Conservation (phyloP, 176 grass and related monocot species). For the Carex parvula region DNA sequence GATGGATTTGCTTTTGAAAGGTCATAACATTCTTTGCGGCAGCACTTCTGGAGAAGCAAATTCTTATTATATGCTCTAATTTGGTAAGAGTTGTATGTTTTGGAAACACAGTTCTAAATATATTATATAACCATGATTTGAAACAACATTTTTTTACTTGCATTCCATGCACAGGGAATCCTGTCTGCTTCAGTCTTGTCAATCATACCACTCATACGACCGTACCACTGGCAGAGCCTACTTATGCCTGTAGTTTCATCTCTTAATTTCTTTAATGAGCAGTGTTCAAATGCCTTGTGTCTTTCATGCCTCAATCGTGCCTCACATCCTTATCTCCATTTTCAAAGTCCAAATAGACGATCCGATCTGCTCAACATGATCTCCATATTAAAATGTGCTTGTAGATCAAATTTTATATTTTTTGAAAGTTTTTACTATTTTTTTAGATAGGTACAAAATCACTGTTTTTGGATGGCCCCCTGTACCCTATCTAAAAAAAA, state of each 20-base stretch:
- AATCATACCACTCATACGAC: constrained; percentile 81
- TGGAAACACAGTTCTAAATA: constrained; percentile 9
- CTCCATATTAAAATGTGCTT: too few species aligned
- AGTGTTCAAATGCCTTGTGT: too few species aligned
- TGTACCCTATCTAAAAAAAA: too few species aligned
- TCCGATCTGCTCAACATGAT: too few species aligned
- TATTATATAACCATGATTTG: constrained; percentile 9
- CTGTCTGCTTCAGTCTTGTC: constrained; percentile 92
- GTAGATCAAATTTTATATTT: too few species aligned
- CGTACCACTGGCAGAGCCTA: constrained; percentile 95
- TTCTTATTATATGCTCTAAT: constrained; percentile 87
- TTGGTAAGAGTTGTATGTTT: constrained; percentile 51
- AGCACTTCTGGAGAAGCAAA: constrained; percentile 95
- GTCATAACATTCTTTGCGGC: constrained; percentile 86
- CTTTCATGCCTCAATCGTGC: too few species aligned
- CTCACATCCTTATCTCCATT: too few species aligned
- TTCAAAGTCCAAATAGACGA: too few species aligned
- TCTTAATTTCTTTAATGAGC: constrained; percentile 21
- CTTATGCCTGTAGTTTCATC: constrained; percentile 69
- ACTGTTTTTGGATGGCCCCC: too few species aligned
- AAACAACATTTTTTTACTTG: constrained; percentile 9
- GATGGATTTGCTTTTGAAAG: constrained; percentile 30
- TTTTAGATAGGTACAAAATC: too few species aligned
- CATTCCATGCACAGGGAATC: constrained; percentile 56
- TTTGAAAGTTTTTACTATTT: too few species aligned